Conservation (phyloP, 331 rosid species). For the Dryas integrifolia region DNA sequence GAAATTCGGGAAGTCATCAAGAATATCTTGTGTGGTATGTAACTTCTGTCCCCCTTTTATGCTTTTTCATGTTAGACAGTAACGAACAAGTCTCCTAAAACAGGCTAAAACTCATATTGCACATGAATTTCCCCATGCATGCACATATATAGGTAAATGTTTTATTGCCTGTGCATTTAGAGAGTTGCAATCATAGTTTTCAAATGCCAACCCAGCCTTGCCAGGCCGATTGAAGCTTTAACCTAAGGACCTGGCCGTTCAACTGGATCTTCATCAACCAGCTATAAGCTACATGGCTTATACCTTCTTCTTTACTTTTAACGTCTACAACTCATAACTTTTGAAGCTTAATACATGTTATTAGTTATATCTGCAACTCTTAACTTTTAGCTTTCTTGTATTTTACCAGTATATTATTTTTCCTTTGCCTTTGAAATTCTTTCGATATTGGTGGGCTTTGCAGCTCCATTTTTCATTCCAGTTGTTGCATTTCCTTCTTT, state of each 20-base stretch:
- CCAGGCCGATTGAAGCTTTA: not conserved
- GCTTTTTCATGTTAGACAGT: not conserved
- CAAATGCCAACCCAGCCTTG: not conserved
- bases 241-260: not conserved
- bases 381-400: too few relatives aligned
- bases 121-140: not conserved
- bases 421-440: not conserved
- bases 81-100: not conserved
- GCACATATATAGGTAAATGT: not conserved
- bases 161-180: not conserved
- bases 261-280: not conserved
- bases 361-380: too few relatives aligned
- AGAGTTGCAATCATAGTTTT: constrained; percentile 3
- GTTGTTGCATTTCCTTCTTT: not conserved
- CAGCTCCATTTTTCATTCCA: not conserved
- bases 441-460: not conserved
- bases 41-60: not conserved
- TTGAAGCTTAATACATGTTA: too few relatives aligned
- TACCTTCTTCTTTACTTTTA: not conserved
- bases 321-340: too few relatives aligned
- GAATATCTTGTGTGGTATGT: constrained; percentile 78
- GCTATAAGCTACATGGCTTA: not conserved
- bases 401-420: too few relatives aligned
- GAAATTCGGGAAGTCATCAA: constrained; percentile 87
- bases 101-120: not conserved